Evolutionary conservation across 140 eudicot species (phyloP), one percentile per base, ranked within the genome.

Genomic region (Senecio squalidus): DNA sequence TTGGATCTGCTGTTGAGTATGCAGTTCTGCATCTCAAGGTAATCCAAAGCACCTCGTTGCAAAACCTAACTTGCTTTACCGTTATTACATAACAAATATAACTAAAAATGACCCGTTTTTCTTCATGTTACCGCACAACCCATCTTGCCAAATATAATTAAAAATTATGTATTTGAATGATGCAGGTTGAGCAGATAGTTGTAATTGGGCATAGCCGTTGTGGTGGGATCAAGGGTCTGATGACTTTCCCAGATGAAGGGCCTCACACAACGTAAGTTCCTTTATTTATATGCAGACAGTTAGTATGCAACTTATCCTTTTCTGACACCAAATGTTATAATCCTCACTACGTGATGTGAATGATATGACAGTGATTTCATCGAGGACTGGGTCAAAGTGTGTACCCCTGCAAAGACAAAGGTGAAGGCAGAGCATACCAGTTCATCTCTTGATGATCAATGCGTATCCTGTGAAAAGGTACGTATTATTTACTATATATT

Each of bases 161-260:
- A 30, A 41, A 55, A 14, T 24, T 68, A 58, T 45, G 24, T 3
- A 18, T 25, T 34, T 59, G 51, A 34, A 38, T 33, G 34, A 43
- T 30, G 8, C 80, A 89, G 95, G 97, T 92, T 56, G 75, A 81
- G 72, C 68, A 92, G 69, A 92, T 92, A 55, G 81, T 84, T 16
- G 96, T 92, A 7, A 92, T 92, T 68, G 99, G 99, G 22, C 99
- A 92, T 68, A 92, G 99, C 68, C 74, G 78, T 15, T 92, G 99
- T 71, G 99, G 99, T 70, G 99, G 99, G 45, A 92, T 92, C 52
- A 92, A 88, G 75, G 99, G 99, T 53, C 95, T 92, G 38, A 84
- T 92, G 99, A 81, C 95, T 34, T 76, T 92, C 80, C 81, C 93
- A 17, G 84, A 72, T 3, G 89, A 82, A 26, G 96, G 96, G 41